Conservation (phyloP, 2,329 filamentous ascomycete species). For the Trichoderma sp. region DNA sequence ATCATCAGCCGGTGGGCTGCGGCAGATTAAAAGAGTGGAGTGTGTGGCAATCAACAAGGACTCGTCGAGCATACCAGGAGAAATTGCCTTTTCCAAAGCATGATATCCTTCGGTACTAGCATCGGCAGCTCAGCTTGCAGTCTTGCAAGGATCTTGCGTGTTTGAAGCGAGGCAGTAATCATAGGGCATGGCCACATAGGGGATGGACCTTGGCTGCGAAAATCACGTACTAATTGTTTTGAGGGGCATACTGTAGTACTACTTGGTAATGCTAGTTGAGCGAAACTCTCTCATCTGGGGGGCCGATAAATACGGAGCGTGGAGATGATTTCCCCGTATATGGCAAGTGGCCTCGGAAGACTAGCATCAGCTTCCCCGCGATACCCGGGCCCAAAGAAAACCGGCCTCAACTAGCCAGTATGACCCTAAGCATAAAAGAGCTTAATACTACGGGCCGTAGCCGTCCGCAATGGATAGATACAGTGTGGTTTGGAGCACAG, state of each 20-base stretch:
- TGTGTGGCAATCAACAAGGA: not conserved
- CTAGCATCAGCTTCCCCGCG: slow-evolving; percentile 9
- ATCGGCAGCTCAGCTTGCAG: not conserved
- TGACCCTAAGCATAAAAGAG: not conserved
- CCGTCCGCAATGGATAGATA: not conserved
- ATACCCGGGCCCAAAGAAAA: not conserved
- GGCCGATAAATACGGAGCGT: not conserved
- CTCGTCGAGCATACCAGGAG: not conserved
- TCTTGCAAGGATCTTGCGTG: not conserved
- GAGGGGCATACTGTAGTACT: not conserved
- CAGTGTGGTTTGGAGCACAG: not conserved
- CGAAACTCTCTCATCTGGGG: not conserved
- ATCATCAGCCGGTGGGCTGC: not conserved
- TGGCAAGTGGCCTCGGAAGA: not conserved
- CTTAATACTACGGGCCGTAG: not conserved
- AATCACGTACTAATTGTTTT: not conserved
- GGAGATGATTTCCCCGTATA: not conserved
- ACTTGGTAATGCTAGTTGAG: not conserved
- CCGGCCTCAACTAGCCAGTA: not conserved
- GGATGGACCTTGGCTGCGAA: not conserved
- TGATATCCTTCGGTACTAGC: not conserved
- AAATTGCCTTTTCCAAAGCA: not conserved
- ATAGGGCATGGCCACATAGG: not conserved
- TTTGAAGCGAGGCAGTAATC: not conserved
- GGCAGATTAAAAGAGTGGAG: slow-evolving; percentile 6